phyloP scores from a whole-genome alignment of 2,329 filamentous ascomycete genomes.

The Cryphonectria parasitica region DNA sequence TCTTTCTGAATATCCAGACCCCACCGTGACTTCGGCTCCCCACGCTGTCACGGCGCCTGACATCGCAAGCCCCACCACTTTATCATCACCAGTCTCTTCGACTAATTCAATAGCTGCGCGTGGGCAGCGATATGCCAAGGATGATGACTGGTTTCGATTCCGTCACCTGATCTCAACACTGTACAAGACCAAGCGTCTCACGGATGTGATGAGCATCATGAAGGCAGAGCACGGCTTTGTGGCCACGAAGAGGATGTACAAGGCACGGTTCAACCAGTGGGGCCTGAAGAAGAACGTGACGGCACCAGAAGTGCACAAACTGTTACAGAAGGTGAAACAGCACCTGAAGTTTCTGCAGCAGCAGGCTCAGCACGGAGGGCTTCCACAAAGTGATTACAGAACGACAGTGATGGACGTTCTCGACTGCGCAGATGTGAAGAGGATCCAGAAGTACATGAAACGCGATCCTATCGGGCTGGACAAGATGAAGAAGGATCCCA shows the following conservation, averaged over 20 bases:
- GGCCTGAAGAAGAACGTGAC: slow-evolving; percentile 40
- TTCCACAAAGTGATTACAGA: neutral
- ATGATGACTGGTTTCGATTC: slow-evolving; percentile 36
- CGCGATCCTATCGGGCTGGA: slow-evolving; percentile 19
- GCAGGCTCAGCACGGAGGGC: neutral
- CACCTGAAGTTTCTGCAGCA: slow-evolving; percentile 18
- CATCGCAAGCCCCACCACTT: neutral
- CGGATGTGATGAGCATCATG: slow-evolving; percentile 37
- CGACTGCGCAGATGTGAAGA: slow-evolving; percentile 11
- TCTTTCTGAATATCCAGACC: neutral
- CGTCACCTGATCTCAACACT: slow-evolving; percentile 35
- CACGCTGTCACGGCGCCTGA: neutral
- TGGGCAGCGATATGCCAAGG: slow-evolving; percentile 26
- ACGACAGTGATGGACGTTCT: slow-evolving; percentile 11
- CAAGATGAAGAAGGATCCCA: slow-evolving; percentile 12
- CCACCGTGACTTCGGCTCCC: neutral
- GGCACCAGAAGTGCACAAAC: slow-evolving; percentile 35
- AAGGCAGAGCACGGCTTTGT: slow-evolving; percentile 32
- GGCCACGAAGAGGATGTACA: slow-evolving; percentile 41
- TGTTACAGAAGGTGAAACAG: slow-evolving; percentile 34
- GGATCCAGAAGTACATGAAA: slow-evolving; percentile 29
- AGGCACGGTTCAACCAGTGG: slow-evolving; percentile 41
- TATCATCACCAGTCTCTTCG: neutral
- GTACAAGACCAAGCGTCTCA: slow-evolving; percentile 36
- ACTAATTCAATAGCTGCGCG: neutral